Evolutionary conservation across 805 yeast species (phyloP).

Genomic region (Lipomyces kockii): DNA sequence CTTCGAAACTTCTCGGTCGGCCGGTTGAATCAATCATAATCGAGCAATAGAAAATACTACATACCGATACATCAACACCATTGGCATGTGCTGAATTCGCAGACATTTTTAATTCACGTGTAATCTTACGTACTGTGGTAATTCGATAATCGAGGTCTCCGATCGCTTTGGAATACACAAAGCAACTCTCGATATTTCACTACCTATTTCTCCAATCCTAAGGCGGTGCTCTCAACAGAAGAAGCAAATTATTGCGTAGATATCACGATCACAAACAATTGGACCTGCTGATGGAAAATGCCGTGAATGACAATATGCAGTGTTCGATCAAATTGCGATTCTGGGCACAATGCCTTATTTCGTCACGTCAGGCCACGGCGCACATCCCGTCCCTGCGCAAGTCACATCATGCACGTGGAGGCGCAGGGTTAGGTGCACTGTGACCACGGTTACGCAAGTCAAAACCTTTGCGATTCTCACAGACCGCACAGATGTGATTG

Average conservation of each 20-base stretch:
- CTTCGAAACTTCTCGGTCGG: neutral
- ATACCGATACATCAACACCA: slow-evolving; percentile 28
- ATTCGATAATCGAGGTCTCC: neutral
- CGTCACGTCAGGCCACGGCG: neutral
- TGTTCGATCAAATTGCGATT: neutral
- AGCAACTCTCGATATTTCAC: neutral
- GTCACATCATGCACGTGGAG: neutral
- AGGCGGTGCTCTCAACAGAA: neutral
- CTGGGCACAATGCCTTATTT: neutral
- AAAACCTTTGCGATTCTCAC: too few species aligned
- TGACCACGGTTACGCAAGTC: too few species aligned
- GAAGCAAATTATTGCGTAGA: neutral
- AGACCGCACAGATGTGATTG: too few species aligned
- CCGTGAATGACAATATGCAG: neutral
- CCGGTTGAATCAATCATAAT: neutral
- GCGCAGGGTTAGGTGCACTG: too few species aligned
- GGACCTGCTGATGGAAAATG: neutral
- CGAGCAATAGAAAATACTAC: neutral
- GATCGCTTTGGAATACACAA: neutral
- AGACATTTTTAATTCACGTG: slow-evolving; percentile 14
- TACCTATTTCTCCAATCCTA: neutral
- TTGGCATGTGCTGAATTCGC: slow-evolving; percentile 28
- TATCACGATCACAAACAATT: neutral
- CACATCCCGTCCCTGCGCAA: neutral
- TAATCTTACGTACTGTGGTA: neutral